Evolutionary conservation across 352 stramenopile genomes (phyloP).

Genomic region (Globisporangium perplexum): DNA sequence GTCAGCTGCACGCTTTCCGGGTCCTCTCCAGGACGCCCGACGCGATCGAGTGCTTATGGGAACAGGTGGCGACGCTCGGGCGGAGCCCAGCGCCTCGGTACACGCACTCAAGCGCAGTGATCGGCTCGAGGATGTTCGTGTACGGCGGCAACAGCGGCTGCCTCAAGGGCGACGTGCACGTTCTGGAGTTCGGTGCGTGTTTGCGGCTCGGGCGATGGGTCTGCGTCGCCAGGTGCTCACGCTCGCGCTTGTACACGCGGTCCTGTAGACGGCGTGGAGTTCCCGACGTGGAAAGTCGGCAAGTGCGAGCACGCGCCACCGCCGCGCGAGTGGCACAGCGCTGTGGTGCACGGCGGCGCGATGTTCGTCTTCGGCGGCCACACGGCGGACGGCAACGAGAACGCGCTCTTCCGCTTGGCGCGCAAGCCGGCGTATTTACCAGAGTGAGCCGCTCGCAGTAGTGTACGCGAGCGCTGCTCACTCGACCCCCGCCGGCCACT

Average conservation of each 20-base stretch:
- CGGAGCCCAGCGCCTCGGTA: slow-evolving; percentile 35
- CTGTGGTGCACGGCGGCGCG: slow-evolving; percentile 26
- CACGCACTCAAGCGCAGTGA: slow-evolving; percentile 39
- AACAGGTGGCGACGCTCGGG: slow-evolving; percentile 31
- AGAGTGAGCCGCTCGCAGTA: background rate
- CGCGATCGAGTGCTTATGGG: slow-evolving; percentile 31
- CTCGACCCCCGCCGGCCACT: background rate
- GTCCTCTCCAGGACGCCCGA: slow-evolving; percentile 29
- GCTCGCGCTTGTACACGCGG: background rate
- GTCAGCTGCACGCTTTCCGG: slow-evolving; percentile 37
- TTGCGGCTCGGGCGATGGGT: background rate
- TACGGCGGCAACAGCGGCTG: slow-evolving; percentile 56
- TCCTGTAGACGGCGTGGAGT: slow-evolving; percentile 16
- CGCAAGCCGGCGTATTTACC: slow-evolving; percentile 1
- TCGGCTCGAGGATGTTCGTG: slow-evolving; percentile 45
- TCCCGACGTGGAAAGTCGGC: slow-evolving; percentile 42
- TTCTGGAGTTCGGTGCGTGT: slow-evolving; percentile 37
- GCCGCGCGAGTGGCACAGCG: slow-evolving; percentile 49
- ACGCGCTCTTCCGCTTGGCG: slow-evolving; percentile 28
- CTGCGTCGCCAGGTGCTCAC: background rate
- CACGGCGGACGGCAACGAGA: slow-evolving; percentile 40
- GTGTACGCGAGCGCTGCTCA: background rate
- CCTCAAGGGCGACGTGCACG: slow-evolving; percentile 48
- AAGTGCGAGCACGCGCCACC: slow-evolving; percentile 32
- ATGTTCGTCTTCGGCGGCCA: slow-evolving; percentile 58